Conservation (phyloP, 306 rosid genomes). For the Malus sieversii region DNA sequence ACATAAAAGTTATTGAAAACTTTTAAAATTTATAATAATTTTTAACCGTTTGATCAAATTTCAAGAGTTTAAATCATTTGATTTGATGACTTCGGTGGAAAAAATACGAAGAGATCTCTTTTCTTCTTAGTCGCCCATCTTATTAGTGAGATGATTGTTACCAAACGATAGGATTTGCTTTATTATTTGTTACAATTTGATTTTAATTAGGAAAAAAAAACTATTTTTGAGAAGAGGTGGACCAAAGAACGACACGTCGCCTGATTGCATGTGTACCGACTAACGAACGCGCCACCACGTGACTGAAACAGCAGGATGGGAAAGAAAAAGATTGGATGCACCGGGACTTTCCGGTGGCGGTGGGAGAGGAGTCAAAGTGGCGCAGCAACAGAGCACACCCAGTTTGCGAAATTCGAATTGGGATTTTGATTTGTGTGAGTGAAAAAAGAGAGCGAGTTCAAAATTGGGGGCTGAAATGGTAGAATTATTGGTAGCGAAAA, state of each 20-base stretch:
- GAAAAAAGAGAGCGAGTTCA: background rate
- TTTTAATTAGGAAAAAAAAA: background rate
- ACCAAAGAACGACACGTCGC: background rate
- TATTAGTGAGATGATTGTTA: too few species aligned
- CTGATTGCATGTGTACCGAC: background rate
- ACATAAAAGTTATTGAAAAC: too few species aligned
- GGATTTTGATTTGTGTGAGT: background rate
- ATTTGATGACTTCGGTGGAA: too few species aligned
- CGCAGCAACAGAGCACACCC: background rate
- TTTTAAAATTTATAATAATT: too few species aligned
- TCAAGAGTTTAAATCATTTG: too few species aligned
- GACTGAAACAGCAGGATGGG: background rate
- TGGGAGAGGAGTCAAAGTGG: background rate
- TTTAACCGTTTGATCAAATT: too few species aligned
- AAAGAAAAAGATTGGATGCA: background rate
- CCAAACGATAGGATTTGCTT: too few species aligned
- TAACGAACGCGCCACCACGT: background rate
- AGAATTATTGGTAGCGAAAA: background rate
- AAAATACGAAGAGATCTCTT: too few species aligned
- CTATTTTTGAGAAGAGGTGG: background rate
- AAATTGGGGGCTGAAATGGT: background rate
- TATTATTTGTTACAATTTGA: too few species aligned
- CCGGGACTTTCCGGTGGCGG: constrained; percentile 16
- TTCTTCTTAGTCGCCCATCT: too few species aligned
- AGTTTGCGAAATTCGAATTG: background rate